Evolutionary conservation across 306 rosid species (phyloP).

Genomic region (Comarum palustre): DNA sequence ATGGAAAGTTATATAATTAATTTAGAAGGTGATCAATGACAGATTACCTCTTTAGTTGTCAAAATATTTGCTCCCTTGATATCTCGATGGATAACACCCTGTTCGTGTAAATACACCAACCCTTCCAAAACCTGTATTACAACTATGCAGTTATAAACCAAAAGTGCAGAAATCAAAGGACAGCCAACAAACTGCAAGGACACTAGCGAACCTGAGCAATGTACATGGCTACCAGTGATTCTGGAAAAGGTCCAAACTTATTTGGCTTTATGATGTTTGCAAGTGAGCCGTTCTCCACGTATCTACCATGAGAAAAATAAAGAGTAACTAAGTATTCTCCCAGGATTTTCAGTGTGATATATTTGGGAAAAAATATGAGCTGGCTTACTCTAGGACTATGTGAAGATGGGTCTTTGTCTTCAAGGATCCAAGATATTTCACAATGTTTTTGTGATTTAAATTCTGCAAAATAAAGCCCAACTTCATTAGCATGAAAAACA

Average conservation of each 20-base stretch:
- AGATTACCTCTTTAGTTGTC: slow-evolving; percentile 88
- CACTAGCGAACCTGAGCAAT: slow-evolving; percentile 76
- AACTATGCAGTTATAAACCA: slow-evolving; percentile 10
- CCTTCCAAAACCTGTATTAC: slow-evolving; percentile 89
- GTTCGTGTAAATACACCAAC: slow-evolving; percentile 96
- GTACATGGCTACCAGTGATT: slow-evolving; percentile 91
- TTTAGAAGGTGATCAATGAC: neutral
- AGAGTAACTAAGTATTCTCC: slow-evolving; percentile 21
- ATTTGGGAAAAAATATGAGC: slow-evolving; percentile 11
- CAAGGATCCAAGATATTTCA: slow-evolving; percentile 94
- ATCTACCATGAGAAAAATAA: slow-evolving; percentile 43
- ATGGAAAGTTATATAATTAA: neutral
- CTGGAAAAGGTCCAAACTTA: slow-evolving; percentile 98
- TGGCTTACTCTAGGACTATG: slow-evolving; percentile 88
- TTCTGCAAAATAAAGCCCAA: slow-evolving; percentile 56
- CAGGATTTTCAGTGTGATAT: slow-evolving; percentile 13
- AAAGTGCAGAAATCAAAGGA: slow-evolving; percentile 12
- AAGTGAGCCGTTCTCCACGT: slow-evolving; percentile 96
- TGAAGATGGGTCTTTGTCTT: slow-evolving; percentile 97
- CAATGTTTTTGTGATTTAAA: slow-evolving; percentile 97
- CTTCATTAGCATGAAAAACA: slow-evolving; percentile 7
- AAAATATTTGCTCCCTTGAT: slow-evolving; percentile 98
- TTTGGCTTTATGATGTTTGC: slow-evolving; percentile 99
- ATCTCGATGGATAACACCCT: slow-evolving; percentile 98
- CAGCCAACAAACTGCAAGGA: slow-evolving; percentile 22